Evolutionary conservation across 768 basidiomycete species (phyloP).

Genomic region (Tricholomella constricta): DNA sequence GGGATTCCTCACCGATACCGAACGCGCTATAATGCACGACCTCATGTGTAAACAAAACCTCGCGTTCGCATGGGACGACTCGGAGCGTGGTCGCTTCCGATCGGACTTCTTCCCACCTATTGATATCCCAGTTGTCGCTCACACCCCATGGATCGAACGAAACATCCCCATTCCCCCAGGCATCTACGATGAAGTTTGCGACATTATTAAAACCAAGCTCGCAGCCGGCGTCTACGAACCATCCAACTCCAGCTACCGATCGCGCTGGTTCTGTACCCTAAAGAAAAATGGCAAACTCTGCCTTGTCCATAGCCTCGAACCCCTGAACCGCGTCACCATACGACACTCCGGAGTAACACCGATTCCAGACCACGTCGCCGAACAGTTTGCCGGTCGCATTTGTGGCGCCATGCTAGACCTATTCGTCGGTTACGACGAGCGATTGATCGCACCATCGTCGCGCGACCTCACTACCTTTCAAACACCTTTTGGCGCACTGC

Average conservation of each 20-base stretch:
- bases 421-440: too few relatives aligned
- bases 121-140: not conserved
- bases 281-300: conserved; percentile 31
- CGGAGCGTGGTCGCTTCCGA: too few relatives aligned
- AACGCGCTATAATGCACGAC: too few relatives aligned
- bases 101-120: not conserved
- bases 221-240: conserved; percentile 38
- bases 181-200: conserved; percentile 22
- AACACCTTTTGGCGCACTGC: too few relatives aligned
- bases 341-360: too few relatives aligned
- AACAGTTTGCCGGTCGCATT: too few relatives aligned
- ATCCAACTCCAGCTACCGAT: conserved; percentile 33
- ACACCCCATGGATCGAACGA: conserved; percentile 1
- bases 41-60: conserved; percentile 4
- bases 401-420: too few relatives aligned
- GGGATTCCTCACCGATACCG: too few relatives aligned
- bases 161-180: conserved; percentile 1
- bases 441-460: too few relatives aligned
- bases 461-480: too few relatives aligned
- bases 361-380: too few relatives aligned
- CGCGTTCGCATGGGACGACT: too few relatives aligned
- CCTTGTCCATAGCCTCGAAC: conserved; percentile 39
- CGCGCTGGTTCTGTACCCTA: conserved; percentile 37
- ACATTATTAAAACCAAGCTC: conserved; percentile 33
- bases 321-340: conserved; percentile 37